Evolutionary conservation across 2,329 filamentous ascomycete genomes (phyloP).

Genomic region (Scolecobasidium constrictum): DNA sequence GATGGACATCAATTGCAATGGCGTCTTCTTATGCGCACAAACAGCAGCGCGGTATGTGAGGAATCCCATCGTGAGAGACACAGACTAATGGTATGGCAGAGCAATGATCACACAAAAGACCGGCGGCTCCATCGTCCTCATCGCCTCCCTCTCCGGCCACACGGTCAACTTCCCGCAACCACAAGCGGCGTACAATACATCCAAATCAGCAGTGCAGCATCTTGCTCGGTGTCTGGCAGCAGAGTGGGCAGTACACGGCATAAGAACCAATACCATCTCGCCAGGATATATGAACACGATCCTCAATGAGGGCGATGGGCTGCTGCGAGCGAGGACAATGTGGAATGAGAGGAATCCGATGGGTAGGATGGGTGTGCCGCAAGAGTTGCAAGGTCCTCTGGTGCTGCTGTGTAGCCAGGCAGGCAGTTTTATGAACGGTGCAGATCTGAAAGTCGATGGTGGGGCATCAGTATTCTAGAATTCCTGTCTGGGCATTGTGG

Average conservation of each 20-base stretch:
- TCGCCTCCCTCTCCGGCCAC: constrained; percentile 58
- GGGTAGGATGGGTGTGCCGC: constrained; percentile 53
- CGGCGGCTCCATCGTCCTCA: constrained; percentile 54
- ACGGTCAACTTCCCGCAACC: constrained; percentile 62
- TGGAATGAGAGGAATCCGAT: constrained; percentile 52
- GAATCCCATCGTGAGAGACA: background rate
- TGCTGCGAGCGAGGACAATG: constrained; percentile 40
- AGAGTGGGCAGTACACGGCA: constrained; percentile 27
- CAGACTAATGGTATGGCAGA: constrained; percentile 15
- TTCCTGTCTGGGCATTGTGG: too few relatives aligned
- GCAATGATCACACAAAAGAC: constrained; percentile 41
- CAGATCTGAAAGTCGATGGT: background rate
- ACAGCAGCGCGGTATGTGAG: constrained; percentile 40
- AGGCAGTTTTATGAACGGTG: background rate
- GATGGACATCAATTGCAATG: constrained; percentile 62
- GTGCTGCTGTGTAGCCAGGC: constrained; percentile 12
- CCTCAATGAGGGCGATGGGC: constrained; percentile 47
- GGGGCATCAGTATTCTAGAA: constrained; percentile 22
- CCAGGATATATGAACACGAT: constrained; percentile 25
- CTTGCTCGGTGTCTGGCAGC: constrained; percentile 31
- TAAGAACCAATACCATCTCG: constrained; percentile 27
- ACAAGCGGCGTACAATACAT: constrained; percentile 57
- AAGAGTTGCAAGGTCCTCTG: constrained; percentile 52
- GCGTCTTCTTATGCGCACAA: constrained; percentile 60
- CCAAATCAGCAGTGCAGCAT: constrained; percentile 33